phyloP scores from a whole-genome alignment of 257 asterid genomes.

The Nicotiana otophora region DNA sequence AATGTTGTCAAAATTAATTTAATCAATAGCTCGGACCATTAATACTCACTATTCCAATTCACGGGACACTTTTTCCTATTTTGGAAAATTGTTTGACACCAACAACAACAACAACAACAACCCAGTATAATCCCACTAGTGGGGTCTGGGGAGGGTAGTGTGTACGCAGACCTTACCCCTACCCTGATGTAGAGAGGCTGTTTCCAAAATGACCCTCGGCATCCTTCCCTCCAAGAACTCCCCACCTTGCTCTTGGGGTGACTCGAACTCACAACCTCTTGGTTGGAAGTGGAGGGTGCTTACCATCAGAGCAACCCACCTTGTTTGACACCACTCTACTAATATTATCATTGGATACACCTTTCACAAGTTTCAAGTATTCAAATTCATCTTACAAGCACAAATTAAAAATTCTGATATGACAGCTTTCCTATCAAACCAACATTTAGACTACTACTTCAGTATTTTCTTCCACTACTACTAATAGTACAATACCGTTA shows the following conservation, averaged over 20 bases:
- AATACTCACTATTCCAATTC: neutral
- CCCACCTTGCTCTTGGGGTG: too few species aligned
- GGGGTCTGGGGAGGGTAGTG: too few species aligned
- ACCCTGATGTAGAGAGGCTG: too few species aligned
- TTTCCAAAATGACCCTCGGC: too few species aligned
- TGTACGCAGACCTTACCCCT: too few species aligned
- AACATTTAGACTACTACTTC: neutral
- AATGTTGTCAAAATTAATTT: neutral
- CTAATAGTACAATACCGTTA: neutral
- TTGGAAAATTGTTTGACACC: neutral
- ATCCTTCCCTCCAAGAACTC: too few species aligned
- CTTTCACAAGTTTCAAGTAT: neutral
- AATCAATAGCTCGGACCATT: neutral
- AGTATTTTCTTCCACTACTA: neutral
- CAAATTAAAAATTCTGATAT: neutral
- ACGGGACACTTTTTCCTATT: neutral
- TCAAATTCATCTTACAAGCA: neutral
- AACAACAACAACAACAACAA: too few species aligned
- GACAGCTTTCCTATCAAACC: neutral
- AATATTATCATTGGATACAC: neutral
- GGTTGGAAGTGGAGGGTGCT: too few species aligned
- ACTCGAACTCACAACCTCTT: too few species aligned
- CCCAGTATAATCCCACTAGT: too few species aligned
- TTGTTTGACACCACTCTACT: neutral
- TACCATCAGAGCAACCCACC: too few species aligned